Evolutionary conservation across 2,329 filamentous ascomycete species (phyloP), one percentile per base, ranked within the genome.

Genomic region (Botrytis pseudocinerea): DNA sequence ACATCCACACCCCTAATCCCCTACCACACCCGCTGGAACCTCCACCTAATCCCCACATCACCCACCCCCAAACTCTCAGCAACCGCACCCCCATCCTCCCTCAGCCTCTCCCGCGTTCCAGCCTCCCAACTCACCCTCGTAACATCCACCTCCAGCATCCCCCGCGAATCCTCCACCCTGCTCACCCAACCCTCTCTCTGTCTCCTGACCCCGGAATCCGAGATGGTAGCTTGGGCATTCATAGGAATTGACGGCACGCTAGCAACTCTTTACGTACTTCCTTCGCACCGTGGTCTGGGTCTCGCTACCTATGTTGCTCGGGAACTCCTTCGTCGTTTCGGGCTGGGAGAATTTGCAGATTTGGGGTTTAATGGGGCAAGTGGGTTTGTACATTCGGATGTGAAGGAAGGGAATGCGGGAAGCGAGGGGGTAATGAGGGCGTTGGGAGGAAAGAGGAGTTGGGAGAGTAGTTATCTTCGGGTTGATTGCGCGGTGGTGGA

Each of bases 401-500:
- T 80, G 4, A 74, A 78, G 46, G 75, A 73, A 5, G 79, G 78
- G 40, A 80, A 81, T 74, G 38, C 28, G 54, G 78, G 69, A 18
- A 81, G 80, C 74, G 78, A 80, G 70, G 76, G 76, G n/a, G 77
- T 80, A 1, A 80, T 81, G 78, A 77, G 65, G 46, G 71, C 73
- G 77, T 72, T 80, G 20, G 77, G 77, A 1, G 79, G 75, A 2
- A 74, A 44, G 40, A 64, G 74, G 14, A 54, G 28, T 16, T 76
- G 75, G 64, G 69, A 73, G 65, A 76, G 69, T 73, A 74, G 74
- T 44, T 81, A 80, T 76, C 38, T 79, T 28, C 75, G 75, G 74
- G 74, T 80, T 38, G 78, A 80, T 74, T 73, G 66, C 57, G 76
- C 16, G n/a, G 5, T n/a, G 18, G 40, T 69, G 25, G n/a, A 69